Base-by-base conservation (phyloP, 306 rosid species). In the Casuarina equisetifolia region DNA sequence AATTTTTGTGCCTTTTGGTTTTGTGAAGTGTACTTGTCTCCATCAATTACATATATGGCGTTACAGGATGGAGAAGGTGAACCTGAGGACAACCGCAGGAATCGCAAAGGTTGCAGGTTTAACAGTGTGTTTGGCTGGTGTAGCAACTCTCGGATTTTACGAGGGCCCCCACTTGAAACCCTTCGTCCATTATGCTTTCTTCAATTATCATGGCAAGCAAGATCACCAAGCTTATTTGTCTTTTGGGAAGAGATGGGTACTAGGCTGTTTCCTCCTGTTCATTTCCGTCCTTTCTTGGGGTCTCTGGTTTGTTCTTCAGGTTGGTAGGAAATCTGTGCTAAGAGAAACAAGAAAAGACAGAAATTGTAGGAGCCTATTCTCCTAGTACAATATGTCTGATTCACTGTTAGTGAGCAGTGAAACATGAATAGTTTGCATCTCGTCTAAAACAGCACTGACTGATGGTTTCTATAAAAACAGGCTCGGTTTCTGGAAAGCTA, bases 231-330 rank as follows among this genome's bases (percentile, higher is more conserved):
- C 80, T 69, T 79, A 84, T 45, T 25, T 64, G 40, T 73, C 88
- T 74, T 76, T 81, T 38, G 2, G 57, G 17, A 69, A 78, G 59
- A 78, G 51, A 83, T 89, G 97, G 97, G 77, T 82, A 13, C 72
- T 89, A 49, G 92, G 94, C 36, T 86, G 90, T 63, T 74, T 77
- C 9, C 79, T 91, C 62, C 52, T 85, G 73, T 49, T 82, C 76
- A 1, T 83, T 44, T 6, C 87, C 15, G 54, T 81, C 70, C 64
- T 77, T 63, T 68, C 78, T 5, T 88, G 90, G 94, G 81, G 92
- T 36, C 48, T 86, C 54, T 88, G 88, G 89, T 75, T 86, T 74
- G 86, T 85, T 11, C 78, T 89, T 78, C 92, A 89, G 93, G 92
- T 81, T 45, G 50, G 12, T 46, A 46, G 9, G 11, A 6, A 25